Evolutionary conservation across 192 early-diverging fungal genomes (phyloP), one percentile per base, ranked within the genome.

Genomic region (Obelidium mucronatum): DNA sequence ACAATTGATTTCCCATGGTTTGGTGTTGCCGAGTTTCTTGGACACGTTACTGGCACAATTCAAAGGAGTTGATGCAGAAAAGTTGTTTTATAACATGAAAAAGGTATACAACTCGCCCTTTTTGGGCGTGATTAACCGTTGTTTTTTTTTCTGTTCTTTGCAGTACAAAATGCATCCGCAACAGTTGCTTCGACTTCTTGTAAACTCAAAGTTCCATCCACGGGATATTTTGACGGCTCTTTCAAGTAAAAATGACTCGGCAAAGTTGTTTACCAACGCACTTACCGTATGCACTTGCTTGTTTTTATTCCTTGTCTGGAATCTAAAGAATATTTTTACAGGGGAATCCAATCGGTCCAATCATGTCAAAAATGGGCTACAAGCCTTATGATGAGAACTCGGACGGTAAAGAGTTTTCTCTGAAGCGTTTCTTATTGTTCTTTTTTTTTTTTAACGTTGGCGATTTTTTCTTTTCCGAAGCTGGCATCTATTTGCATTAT

Each of bases 1-100:
- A 33, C 86, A 76, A 54, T 67, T 88, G 37, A 84, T 89, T 59
- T 80, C 86, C 28, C 86, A 88, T 65, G 88, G 88, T 26, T 59
- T 88, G 8, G 71, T 89, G 8, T 60, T 78, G 3, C 84, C 86
- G 5, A 73, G 66, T 2, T 82, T 86, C 60, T 54, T 89, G 22
- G 77, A 82, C 33, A 85, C 81, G 2, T 74, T 89, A 13, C 35
- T 86, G 51, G 67, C 74, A 1, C 82, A 86, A 59, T 88, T 76
- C 67, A 53, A 62, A 30, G 65, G 67, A 13, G 75, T 89, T 42
- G 82, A 87, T 42, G 48, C 65, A 0, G 58, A 67, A 35, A 73
- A 78, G 30, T 75, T 89, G 31, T 34, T 60, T 1, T 54, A 64
- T 4, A 89, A 89, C 63, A 85, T 89, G 79, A 82, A 82, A 73